Conservation (phyloP, 352 stramenopile genomes). For the Thraustotheca clavata region DNA sequence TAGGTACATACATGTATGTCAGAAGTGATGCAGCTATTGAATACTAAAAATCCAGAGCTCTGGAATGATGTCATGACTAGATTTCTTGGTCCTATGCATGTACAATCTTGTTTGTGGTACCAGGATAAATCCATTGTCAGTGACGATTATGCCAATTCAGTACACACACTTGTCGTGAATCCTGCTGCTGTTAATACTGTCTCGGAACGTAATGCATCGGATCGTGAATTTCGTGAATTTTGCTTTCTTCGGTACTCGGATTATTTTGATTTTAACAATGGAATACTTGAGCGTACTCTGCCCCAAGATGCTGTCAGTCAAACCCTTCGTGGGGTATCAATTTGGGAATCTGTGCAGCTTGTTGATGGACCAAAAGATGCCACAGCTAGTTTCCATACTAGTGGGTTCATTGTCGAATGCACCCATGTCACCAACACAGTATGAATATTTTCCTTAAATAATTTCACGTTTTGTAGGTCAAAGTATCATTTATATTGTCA, state of each 20-base stretch:
- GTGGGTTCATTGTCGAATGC: slow-evolving; percentile 14
- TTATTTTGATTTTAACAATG: background rate
- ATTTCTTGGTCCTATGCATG: slow-evolving; percentile 1
- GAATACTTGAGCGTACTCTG: background rate
- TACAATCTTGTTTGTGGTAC: background rate
- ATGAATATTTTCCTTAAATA: background rate
- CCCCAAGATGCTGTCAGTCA: background rate
- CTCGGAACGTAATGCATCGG: background rate
- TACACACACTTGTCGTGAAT: slow-evolving; percentile 5
- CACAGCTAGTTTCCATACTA: background rate
- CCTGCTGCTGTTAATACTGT: background rate
- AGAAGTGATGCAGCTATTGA: slow-evolving; percentile 13
- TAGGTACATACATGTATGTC: slow-evolving; percentile 1
- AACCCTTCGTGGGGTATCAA: slow-evolving; percentile 1
- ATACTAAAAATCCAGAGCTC: background rate
- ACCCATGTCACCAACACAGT: slow-evolving; percentile 1
- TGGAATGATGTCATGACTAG: background rate
- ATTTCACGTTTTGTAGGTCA: background rate
- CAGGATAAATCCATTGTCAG: background rate
- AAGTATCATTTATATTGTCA: slow-evolving; percentile 1
- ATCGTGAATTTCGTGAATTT: background rate
- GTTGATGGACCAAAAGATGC: background rate
- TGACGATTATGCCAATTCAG: background rate
- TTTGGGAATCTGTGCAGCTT: slow-evolving; percentile 5
- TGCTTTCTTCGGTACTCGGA: slow-evolving; percentile 3